Evolutionary conservation across 192 early-diverging fungal species (phyloP).

Genomic region (Anaeromyces robustus): DNA sequence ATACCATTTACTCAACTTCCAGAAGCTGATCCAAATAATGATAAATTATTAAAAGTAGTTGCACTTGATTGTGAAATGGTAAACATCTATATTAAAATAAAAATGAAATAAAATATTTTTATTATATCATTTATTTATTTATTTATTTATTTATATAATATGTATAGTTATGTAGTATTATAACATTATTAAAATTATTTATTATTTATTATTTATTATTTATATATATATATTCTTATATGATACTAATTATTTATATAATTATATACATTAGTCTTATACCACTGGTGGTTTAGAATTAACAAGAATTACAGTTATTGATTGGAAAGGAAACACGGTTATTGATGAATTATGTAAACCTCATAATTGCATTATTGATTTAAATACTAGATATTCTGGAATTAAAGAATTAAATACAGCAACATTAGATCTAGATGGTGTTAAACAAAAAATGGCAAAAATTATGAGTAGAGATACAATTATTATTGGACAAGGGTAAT

Average conservation of each 20-base stretch:
- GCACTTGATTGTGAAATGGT: constrained; percentile 65
- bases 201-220: too few species aligned
- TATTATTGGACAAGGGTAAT: neutral
- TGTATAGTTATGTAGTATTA: too few species aligned
- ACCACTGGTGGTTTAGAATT: constrained; percentile 51
- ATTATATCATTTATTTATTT: too few species aligned
- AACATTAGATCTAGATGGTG: constrained; percentile 24
- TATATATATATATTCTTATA: too few species aligned
- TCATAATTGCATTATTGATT: constrained; percentile 30
- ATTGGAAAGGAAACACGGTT: constrained; percentile 20
- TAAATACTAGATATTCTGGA: constrained; percentile 39
- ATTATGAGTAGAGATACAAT: neutral
- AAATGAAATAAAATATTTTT: too few species aligned
- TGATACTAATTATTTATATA: neutral
- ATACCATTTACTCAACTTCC: constrained; percentile 13
- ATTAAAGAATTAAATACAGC: constrained; percentile 26
- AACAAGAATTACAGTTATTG: constrained; percentile 38
- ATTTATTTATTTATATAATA: too few species aligned
- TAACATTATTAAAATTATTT: too few species aligned
- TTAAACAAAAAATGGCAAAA: constrained; percentile 17
- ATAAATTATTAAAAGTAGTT: constrained; percentile 13
- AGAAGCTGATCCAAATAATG: neutral
- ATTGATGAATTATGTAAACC: constrained; percentile 47
- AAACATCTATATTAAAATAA: neutral
- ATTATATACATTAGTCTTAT: constrained; percentile 37